Conservation (phyloP, 2,329 filamentous ascomycete species). For the Cytospora mali region DNA sequence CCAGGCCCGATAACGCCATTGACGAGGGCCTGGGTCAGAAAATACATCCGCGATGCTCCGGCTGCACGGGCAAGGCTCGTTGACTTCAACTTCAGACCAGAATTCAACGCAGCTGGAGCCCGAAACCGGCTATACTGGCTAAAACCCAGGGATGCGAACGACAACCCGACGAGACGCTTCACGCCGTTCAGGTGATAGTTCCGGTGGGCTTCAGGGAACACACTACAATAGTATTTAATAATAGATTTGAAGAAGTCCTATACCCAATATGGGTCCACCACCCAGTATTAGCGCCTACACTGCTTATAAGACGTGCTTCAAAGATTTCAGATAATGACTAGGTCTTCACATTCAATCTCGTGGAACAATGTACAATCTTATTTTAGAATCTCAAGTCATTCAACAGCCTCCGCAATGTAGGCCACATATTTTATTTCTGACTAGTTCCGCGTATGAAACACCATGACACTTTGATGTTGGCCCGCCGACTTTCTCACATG, state of each 20-base stretch:
- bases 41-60: neutral
- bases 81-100: neutral
- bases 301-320: too few species aligned
- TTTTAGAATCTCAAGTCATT: too few species aligned
- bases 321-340: too few species aligned
- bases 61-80: neutral
- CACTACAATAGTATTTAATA: neutral
- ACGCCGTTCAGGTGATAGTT: neutral
- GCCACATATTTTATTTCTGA: too few species aligned
- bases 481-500: too few species aligned
- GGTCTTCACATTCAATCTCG: too few species aligned
- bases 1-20: neutral
- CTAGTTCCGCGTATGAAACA: too few species aligned
- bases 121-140: neutral
- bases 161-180: neutral
- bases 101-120: neutral
- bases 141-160: neutral
- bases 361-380: too few species aligned
- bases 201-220: neutral
- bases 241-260: neutral
- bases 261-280: neutral
- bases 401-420: too few species aligned
- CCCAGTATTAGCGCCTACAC: too few species aligned
- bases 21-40: neutral
- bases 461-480: too few species aligned